Evolutionary conservation across 2,329 filamentous ascomycete genomes (phyloP).

Genomic region (Aspergillus viridinutans): DNA sequence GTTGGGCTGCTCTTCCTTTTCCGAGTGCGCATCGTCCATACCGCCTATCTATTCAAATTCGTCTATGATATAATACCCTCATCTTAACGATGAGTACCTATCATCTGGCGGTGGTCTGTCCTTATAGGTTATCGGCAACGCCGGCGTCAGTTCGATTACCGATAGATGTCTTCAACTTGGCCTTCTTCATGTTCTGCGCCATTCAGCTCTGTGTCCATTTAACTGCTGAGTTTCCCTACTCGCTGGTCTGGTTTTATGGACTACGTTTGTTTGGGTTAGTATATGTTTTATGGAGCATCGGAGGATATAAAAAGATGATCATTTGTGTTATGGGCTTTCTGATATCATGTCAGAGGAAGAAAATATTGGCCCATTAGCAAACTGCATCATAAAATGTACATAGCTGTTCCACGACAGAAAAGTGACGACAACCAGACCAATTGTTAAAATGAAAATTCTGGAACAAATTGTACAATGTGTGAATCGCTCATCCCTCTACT

Average conservation of each 20-base stretch:
- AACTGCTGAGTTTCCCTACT: background rate
- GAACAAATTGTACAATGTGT: background rate
- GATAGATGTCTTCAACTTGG: background rate
- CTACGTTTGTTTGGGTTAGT: background rate
- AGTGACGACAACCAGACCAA: background rate
- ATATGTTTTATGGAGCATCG: background rate
- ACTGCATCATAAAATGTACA: background rate
- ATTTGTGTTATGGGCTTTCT: background rate
- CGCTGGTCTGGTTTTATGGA: background rate
- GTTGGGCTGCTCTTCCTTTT: slow-evolving; percentile 18
- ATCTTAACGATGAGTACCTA: background rate
- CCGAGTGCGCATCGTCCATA: slow-evolving; percentile 12
- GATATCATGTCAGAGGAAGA: background rate
- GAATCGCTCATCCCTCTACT: background rate
- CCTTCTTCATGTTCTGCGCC: background rate
- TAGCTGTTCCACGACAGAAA: background rate
- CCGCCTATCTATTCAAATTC: slow-evolving; percentile 1
- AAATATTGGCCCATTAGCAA: background rate
- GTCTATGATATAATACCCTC: background rate
- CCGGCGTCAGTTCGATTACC: background rate
- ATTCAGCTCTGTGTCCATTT: background rate
- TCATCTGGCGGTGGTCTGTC: background rate
- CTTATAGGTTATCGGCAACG: background rate
- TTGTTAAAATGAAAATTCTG: slow-evolving; percentile 1
- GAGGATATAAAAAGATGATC: background rate